Evolutionary conservation across 768 basidiomycete genomes (phyloP).

Genomic region (Calocybe indica): DNA sequence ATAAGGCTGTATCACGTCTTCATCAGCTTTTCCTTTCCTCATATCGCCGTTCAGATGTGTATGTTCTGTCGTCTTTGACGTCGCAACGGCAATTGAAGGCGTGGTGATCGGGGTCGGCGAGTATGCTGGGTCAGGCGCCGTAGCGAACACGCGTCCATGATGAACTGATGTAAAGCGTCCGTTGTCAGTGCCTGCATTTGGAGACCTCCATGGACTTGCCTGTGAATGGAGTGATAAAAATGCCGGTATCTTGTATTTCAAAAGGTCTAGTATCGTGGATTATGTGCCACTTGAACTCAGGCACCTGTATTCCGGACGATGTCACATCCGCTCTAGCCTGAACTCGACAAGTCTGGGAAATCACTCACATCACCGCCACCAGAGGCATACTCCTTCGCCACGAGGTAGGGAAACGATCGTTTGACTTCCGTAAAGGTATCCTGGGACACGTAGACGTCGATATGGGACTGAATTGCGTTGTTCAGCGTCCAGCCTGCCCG

Average conservation of each 20-base stretch:
- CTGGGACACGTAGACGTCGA: constrained; percentile 69
- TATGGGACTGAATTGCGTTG: constrained; percentile 55
- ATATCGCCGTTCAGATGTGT: constrained; percentile 7
- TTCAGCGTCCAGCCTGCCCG: constrained; percentile 67
- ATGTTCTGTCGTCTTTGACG: constrained; percentile 21
- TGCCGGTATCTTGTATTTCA: constrained; percentile 58
- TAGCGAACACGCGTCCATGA: constrained; percentile 62
- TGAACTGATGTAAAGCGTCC: constrained; percentile 41
- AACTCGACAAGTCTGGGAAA: not conserved
- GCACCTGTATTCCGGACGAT: constrained; percentile 48
- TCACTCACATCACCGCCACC: constrained; percentile 65
- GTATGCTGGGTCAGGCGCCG: constrained; percentile 29
- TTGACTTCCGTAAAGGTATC: constrained; percentile 63
- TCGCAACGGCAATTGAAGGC: constrained; percentile 28
- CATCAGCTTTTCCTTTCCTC: constrained; percentile 8
- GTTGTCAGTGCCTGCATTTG: constrained; percentile 1
- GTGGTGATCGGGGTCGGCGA: constrained; percentile 28
- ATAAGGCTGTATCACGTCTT: constrained; percentile 46
- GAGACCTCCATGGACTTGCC: constrained; percentile 32
- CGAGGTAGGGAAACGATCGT: constrained; percentile 77
- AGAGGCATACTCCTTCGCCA: constrained; percentile 69
- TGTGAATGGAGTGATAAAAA: constrained; percentile 58
- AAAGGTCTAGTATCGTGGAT: constrained; percentile 66
- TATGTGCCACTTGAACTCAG: constrained; percentile 79
- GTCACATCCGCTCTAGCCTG: not conserved